phyloP scores from a whole-genome alignment of 495 filamentous ascomycete genomes.

The Aspergillus coremiiformis region DNA sequence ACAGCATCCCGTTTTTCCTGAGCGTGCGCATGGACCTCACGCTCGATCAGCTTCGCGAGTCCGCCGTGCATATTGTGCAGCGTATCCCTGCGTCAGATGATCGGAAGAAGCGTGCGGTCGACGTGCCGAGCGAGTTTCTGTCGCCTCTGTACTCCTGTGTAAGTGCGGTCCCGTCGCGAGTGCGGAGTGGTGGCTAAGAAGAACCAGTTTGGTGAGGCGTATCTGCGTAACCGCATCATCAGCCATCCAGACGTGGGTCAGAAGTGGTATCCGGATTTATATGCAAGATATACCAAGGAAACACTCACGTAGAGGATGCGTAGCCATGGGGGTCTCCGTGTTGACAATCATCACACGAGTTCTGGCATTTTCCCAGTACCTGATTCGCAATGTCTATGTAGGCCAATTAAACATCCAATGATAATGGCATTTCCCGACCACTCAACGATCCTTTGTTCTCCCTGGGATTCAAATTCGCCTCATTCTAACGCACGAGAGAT shows the following conservation, averaged over 20 bases:
- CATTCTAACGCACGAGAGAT: too few species aligned
- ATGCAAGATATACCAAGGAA: conserved; percentile 35
- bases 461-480: too few species aligned
- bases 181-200: not conserved
- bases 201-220: conserved; percentile 42
- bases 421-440: too few species aligned
- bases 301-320: not conserved
- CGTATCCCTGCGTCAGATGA: conserved; percentile 30
- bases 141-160: conserved; percentile 37
- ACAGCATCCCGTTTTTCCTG: conserved; percentile 85
- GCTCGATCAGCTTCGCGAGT: conserved; percentile 46
- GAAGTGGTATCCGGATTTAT: conserved; percentile 72
- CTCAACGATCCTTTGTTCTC: too few species aligned
- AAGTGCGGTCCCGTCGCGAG: conserved; percentile 1
- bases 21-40: conserved; percentile 73
- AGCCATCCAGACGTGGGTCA: conserved; percentile 87
- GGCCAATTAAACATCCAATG: too few species aligned
- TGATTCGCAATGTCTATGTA: too few species aligned
- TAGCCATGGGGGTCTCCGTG: too few species aligned
- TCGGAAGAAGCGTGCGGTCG: conserved; percentile 32
- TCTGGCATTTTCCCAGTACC: too few species aligned
- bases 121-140: conserved; percentile 39
- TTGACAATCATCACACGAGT: too few species aligned
- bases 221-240: conserved; percentile 71
- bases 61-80: conserved; percentile 31